Conservation (phyloP, 192 early-diverging fungal species). For the Coemansia sp. region DNA sequence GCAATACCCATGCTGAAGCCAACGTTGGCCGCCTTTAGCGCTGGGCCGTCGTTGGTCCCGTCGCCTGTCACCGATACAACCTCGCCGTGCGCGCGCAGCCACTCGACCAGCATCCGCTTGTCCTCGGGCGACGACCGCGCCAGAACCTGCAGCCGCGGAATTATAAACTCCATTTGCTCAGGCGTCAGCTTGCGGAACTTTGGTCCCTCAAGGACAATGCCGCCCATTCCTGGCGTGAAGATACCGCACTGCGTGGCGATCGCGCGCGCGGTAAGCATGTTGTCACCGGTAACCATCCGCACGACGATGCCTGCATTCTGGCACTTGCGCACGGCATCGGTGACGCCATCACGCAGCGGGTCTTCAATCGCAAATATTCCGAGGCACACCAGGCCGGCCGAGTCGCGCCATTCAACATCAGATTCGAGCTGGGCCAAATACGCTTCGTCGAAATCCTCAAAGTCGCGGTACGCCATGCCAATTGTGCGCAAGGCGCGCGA, state of each 20-base stretch:
- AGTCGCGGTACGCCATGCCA: constrained; percentile 80
- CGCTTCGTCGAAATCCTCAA: constrained; percentile 60
- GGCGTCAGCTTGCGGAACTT: constrained; percentile 81
- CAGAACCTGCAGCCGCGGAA: constrained; percentile 92
- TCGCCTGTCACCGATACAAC: constrained; percentile 99
- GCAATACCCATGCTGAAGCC: constrained; percentile 99
- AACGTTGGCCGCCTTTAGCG: constrained; percentile 91
- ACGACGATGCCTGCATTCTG: constrained; percentile 91
- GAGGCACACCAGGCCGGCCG: constrained; percentile 67
- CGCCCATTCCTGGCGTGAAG: constrained; percentile 70
- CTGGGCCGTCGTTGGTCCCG: constrained; percentile 99
- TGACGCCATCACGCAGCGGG: constrained; percentile 93
- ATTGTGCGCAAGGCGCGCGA: constrained; percentile 87
- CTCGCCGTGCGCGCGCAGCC: constrained; percentile 85
- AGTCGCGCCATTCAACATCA: constrained; percentile 49
- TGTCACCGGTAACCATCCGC: constrained; percentile 99
- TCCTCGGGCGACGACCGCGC: constrained; percentile 94
- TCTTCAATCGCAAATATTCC: constrained; percentile 97
- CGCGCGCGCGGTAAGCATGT: constrained; percentile 85
- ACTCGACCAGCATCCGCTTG: constrained; percentile 91
- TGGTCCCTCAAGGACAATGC: constrained; percentile 94
- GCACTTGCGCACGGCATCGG: constrained; percentile 85
- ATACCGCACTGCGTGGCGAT: constrained; percentile 96
- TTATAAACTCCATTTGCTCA: constrained; percentile 87
- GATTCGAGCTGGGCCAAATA: constrained; percentile 39